Conservation (phyloP, 306 rosid genomes). For the Medicago arabica region DNA sequence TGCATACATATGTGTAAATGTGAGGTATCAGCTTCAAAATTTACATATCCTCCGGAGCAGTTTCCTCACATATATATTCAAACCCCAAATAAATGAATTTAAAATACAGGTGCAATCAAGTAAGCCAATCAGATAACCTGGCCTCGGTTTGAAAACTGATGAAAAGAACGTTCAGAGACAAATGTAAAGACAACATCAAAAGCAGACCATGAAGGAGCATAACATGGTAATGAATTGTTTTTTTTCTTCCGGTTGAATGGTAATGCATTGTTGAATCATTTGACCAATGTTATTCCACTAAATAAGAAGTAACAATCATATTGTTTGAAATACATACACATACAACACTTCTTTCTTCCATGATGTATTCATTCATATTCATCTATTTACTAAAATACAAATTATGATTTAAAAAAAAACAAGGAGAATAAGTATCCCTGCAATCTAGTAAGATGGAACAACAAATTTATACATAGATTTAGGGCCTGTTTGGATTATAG, state of each 20-base stretch:
- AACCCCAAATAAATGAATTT: background rate
- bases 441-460: background rate
- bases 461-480: background rate
- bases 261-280: slow-evolving; percentile 9
- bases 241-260: no score
- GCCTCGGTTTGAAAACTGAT: slow-evolving; percentile 17
- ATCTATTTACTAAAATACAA: background rate
- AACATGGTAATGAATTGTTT: no score
- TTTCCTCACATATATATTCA: slow-evolving; percentile 21
- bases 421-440: background rate
- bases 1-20: background rate
- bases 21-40: slow-evolving; percentile 28
- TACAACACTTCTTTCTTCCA: slow-evolving; percentile 18
- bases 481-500: no score
- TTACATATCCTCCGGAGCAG: slow-evolving; percentile 24
- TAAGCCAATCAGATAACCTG: slow-evolving; percentile 6
- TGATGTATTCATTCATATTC: background rate
- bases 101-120: slow-evolving; percentile 22
- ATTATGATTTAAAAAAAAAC: background rate
- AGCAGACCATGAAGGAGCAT: slow-evolving; percentile 22
- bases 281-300: background rate
- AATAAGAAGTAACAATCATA: slow-evolving; percentile 16
- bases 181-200: slow-evolving; percentile 15
- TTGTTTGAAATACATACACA: slow-evolving; percentile 14
- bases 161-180: background rate